phyloP scores from a whole-genome alignment of 352 stramenopile species.

The Aphanomyces cochlioides region DNA sequence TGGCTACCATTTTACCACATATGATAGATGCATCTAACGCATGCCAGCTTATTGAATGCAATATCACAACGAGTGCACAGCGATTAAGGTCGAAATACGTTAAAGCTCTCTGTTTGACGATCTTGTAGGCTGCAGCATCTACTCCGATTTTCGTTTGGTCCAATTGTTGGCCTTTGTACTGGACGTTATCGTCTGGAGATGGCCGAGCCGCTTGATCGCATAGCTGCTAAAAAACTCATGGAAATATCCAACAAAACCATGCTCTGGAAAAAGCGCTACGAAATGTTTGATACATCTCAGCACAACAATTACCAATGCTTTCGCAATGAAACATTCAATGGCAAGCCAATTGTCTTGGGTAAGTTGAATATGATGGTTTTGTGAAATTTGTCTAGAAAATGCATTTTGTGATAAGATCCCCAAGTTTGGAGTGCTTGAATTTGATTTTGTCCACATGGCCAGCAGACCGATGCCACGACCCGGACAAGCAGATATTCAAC shows the following conservation, averaged over 20 bases:
- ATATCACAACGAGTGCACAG: conserved; percentile 37
- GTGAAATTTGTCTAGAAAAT: conserved; percentile 18
- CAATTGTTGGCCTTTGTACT: conserved; percentile 55
- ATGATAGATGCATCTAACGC: conserved; percentile 68
- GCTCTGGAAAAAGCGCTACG: conserved; percentile 62
- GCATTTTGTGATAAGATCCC: conserved; percentile 61
- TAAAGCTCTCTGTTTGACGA: not conserved
- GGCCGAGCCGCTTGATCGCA: conserved; percentile 55
- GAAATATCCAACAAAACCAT: conserved; percentile 75
- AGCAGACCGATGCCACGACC: conserved; percentile 10
- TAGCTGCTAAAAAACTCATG: conserved; percentile 66
- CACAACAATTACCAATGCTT: conserved; percentile 73
- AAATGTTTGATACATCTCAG: conserved; percentile 67
- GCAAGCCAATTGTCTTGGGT: conserved; percentile 53
- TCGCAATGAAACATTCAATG: conserved; percentile 68
- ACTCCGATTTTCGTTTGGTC: conserved; percentile 54
- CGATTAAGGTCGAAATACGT: not conserved
- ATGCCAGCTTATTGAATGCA: conserved; percentile 59
- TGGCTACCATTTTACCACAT: conserved; percentile 61
- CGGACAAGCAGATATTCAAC: conserved; percentile 33
- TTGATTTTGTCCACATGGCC: conserved; percentile 67
- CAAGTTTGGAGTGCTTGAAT: conserved; percentile 67
- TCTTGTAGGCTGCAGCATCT: conserved; percentile 64
- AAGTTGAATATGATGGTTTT: conserved; percentile 8
- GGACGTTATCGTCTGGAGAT: conserved; percentile 72